These are phyloP conservation scores for Acanthamoeba sp. DNA, from an alignment of 208 protist species.

Conservation along the genomic window DNA sequence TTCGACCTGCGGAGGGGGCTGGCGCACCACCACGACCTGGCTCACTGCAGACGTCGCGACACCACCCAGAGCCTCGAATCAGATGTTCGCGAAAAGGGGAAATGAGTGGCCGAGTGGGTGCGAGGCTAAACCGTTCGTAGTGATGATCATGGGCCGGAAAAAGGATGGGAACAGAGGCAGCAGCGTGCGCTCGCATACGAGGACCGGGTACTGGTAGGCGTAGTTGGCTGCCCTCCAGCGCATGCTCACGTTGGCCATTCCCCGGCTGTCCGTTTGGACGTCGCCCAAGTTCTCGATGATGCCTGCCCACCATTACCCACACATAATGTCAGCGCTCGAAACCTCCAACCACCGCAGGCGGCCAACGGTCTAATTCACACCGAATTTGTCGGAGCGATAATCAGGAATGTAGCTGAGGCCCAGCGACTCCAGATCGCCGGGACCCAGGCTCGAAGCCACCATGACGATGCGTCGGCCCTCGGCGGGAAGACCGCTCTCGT, in stretches of 20 bases:
- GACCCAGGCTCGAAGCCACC: background rate
- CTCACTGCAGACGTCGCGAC: constrained; percentile 18
- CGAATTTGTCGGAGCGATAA: constrained; percentile 32
- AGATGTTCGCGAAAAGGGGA: no score
- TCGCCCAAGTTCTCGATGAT: constrained; percentile 43
- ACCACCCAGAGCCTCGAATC: no score
- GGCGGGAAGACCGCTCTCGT: background rate
- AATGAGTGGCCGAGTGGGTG: background rate
- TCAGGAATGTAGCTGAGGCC: constrained; percentile 34
- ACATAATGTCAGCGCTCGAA: background rate
- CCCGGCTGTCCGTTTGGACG: background rate
- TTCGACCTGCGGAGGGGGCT: background rate
- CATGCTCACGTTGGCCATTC: background rate
- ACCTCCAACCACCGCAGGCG: background rate
- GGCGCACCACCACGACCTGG: background rate
- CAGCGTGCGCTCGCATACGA: background rate
- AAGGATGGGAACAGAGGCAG: constrained; percentile 1
- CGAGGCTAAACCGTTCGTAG: background rate
- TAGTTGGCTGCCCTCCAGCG: constrained; percentile 47
- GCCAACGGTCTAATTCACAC: background rate
- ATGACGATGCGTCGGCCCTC: background rate
- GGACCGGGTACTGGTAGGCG: constrained; percentile 17
- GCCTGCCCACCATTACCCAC: background rate
- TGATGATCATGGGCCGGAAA: background rate
- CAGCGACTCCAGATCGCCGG: constrained; percentile 15